Evolutionary conservation across 2,329 filamentous ascomycete species (phyloP), one percentile per base, ranked within the genome.

Genomic region (Colletotrichum tamarilloi): DNA sequence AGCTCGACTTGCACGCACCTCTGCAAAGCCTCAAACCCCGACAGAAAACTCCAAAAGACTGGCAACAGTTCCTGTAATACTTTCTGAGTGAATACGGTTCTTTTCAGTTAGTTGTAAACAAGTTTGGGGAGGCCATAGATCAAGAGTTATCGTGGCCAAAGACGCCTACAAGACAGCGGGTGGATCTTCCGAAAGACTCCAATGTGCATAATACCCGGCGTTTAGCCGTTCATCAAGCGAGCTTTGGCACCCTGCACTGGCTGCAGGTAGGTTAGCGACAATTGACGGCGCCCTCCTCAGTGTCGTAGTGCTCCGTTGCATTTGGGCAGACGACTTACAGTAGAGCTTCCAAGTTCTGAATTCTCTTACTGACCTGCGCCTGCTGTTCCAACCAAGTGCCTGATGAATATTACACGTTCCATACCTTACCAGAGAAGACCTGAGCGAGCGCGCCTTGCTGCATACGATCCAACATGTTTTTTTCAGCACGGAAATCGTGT

Each of bases 181-280:
- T 22, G 46, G n/a, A 26, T 64, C n/a, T 28, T 35, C 11, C 28
- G 53, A 28, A 7, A 14, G 4, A 7, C 42, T 49, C 42, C 19
- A 19, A 49, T 49, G 14, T 35, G 12, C 22, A 5, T 30, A 28
- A 22, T 8, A 14, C 11, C 62, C 62, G 62, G 35, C 3, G 62
- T 64, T 64, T 64, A 64, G 53, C 62, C 62, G 62, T 64, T 30
- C 53, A 64, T 46, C 62, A 64, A 55, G n/a, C 22, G 52, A 55
- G 11, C 22, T 32, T 4, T 16, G 32, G 5, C 35, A 19, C 19
- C n/a, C 58, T 19, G 35, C 35, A 46, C 35, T 9, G 24, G 5
- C 58, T 11, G 35, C 35, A 46, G 42, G 35, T 38, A 32, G 55
- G 14, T 58, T 28, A 28, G 28, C 24, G 59, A 19, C 46, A 30